Conservation (phyloP, 169 alveolate genomes). For the Miamiensis avidus region DNA sequence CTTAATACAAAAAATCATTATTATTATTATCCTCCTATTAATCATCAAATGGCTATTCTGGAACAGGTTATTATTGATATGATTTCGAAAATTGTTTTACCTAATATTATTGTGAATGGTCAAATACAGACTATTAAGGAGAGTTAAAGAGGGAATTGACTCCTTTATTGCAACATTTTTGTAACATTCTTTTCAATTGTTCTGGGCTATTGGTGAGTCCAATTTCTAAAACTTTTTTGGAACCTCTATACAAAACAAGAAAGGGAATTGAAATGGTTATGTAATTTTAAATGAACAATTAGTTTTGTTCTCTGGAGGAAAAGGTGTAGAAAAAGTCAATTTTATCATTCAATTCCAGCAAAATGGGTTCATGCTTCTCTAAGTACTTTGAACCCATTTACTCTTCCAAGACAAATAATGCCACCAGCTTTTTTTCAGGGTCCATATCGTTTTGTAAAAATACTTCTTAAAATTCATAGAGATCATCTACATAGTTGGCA, state of each 20-base stretch:
- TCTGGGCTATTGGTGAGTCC: background rate
- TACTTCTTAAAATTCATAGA: background rate
- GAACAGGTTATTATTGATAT: background rate
- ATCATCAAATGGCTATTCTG: background rate
- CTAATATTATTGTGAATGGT: no score
- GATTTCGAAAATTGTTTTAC: no score
- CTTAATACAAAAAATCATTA: background rate
- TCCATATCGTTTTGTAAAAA: background rate
- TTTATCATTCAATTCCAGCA: background rate
- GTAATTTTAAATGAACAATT: no score
- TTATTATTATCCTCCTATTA: background rate
- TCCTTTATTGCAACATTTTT: no score
- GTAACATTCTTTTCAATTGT: background rate
- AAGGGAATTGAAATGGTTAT: background rate
- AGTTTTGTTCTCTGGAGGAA: background rate
- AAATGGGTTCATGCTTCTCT: background rate
- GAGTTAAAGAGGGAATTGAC: background rate
- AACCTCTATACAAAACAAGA: background rate
- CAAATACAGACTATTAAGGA: no score
- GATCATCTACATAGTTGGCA: background rate
- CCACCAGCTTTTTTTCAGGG: background rate
- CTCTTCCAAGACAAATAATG: background rate
- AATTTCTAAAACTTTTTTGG: background rate
- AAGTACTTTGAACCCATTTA: background rate
- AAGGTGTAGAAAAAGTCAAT: background rate